phyloP scores from a whole-genome alignment of 768 basidiomycete species.

The Calocera viscosa region DNA sequence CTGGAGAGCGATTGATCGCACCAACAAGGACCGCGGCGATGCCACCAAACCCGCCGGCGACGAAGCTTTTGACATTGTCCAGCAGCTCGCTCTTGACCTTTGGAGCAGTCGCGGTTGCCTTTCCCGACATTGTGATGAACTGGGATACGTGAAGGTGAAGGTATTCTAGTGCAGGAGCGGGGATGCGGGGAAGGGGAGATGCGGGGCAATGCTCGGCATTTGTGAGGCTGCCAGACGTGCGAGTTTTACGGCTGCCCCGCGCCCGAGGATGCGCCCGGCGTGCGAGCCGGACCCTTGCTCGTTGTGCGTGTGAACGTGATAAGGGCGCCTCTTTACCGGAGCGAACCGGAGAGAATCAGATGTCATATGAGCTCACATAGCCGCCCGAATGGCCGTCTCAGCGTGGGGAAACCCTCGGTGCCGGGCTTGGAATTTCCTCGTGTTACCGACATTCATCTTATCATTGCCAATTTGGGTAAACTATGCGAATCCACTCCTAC shows the following conservation, averaged over 20 bases:
- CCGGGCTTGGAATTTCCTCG: background rate
- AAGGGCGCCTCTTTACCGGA: background rate
- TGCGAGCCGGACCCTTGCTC: background rate
- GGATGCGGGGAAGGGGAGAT: background rate
- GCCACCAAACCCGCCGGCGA: slow-evolving; percentile 90
- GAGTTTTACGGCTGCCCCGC: background rate
- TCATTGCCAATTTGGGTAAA: background rate
- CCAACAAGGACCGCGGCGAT: slow-evolving; percentile 78
- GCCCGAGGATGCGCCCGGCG: background rate
- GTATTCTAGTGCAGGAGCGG: background rate
- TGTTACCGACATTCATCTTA: background rate
- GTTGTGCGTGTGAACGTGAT: background rate
- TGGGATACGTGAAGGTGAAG: background rate
- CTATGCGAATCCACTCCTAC: background rate
- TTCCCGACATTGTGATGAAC: background rate
- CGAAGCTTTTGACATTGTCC: slow-evolving; percentile 57
- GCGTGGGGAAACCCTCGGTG: background rate
- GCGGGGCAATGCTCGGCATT: slow-evolving; percentile 1
- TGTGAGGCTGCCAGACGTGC: background rate
- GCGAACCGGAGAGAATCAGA: slow-evolving; percentile 5
- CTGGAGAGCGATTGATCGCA: slow-evolving; percentile 23
- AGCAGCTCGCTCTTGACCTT: background rate
- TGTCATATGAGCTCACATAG: slow-evolving; percentile 4
- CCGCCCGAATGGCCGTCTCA: background rate
- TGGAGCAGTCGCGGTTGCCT: background rate